phyloP scores from a whole-genome alignment of 805 yeast species.

The Wickerhamiella nectarea region DNA sequence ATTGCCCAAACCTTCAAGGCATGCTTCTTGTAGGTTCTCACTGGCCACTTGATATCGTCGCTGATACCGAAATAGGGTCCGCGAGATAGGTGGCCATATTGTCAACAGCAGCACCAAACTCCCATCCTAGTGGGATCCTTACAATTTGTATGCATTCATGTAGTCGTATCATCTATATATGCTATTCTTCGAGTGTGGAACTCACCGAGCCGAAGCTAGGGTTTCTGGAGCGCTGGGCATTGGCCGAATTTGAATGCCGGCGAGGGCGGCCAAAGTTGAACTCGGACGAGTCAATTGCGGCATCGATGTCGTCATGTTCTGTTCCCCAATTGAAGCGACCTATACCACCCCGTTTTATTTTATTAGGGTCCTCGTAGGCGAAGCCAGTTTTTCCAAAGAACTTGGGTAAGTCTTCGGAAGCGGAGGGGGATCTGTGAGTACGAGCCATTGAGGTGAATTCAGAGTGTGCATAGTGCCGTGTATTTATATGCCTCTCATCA shows the following conservation, averaged over 20 bases:
- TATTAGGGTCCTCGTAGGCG: slow-evolving; percentile 54
- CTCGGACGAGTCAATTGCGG: slow-evolving; percentile 45
- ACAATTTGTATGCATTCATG: too few species aligned
- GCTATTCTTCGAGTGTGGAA: neutral
- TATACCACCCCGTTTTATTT: slow-evolving; percentile 69
- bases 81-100: too few species aligned
- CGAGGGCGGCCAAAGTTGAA: slow-evolving; percentile 29
- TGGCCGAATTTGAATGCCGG: slow-evolving; percentile 26
- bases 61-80: too few species aligned
- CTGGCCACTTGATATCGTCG: too few species aligned
- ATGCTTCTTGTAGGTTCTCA: too few species aligned
- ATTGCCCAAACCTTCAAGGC: too few species aligned
- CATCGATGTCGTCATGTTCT: slow-evolving; percentile 52
- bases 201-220: neutral
- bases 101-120: too few species aligned
- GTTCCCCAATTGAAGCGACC: slow-evolving; percentile 86
- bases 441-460: too few species aligned
- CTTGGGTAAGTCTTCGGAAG: slow-evolving; percentile 44
- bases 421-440: slow-evolving; percentile 28
- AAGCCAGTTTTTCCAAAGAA: slow-evolving; percentile 72
- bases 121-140: too few species aligned
- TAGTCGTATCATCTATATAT: neutral
- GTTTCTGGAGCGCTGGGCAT: slow-evolving; percentile 1
- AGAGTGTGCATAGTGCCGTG: too few species aligned
- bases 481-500: neutral